phyloP scores from a whole-genome alignment of 176 grass and related monocot species.

The Triticum turgidum region DNA sequence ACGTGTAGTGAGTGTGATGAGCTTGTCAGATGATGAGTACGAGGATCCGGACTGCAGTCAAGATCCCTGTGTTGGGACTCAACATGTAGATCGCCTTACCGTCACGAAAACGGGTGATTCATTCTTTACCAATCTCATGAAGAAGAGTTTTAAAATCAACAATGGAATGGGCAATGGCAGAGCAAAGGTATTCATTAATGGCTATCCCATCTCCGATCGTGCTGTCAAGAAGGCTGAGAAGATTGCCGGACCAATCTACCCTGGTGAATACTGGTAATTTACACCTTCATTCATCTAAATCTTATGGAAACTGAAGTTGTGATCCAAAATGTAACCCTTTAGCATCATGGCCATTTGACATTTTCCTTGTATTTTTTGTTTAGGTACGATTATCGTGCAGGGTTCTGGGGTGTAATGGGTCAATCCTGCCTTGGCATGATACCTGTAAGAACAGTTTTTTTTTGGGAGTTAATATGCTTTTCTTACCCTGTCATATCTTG shows the following conservation, averaged over 20 bases:
- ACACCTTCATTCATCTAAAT: background rate
- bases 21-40: conserved; percentile 69
- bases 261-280: conserved; percentile 86
- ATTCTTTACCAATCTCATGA: conserved; percentile 90
- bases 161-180: conserved; percentile 42
- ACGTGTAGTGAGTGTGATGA: conserved; percentile 71
- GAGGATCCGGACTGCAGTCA: conserved; percentile 54
- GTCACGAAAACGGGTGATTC: conserved; percentile 59
- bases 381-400: conserved; percentile 92
- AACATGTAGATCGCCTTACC: conserved; percentile 39
- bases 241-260: conserved; percentile 73
- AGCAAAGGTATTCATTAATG: conserved; percentile 80
- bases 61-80: conserved; percentile 42
- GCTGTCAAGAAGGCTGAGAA: conserved; percentile 89
- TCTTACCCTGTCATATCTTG: conserved; percentile 5
- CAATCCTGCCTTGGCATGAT: conserved; percentile 93
- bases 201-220: conserved; percentile 69
- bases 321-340: background rate
- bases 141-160: conserved; percentile 78
- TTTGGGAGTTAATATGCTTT: background rate
- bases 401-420: conserved; percentile 94
- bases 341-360: background rate
- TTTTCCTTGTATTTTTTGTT: conserved; percentile 10
- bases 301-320: background rate
- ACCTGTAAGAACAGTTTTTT: conserved; percentile 55